A percentile compares a stretch with the other conserved stretches of the same genome.
phyloP scores from a whole-genome alignment of 768 basidiomycete species.

The Cyclocybe cylindracea region DNA sequence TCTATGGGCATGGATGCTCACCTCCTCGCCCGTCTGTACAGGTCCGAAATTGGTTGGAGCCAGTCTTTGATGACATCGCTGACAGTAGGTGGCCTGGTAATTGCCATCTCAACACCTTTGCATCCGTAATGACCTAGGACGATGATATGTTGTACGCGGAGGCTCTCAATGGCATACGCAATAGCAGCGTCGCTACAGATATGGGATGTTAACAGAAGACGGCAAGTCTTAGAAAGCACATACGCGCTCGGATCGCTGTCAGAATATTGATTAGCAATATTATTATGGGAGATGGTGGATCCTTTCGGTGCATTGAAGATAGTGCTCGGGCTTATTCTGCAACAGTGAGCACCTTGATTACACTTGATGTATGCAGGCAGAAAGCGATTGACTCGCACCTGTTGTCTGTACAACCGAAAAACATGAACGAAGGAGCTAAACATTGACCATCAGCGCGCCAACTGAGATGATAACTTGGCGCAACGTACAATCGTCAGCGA shows the following conservation, averaged over 20 bases:
- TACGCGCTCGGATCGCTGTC: slow-evolving; percentile 33
- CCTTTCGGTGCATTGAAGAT: slow-evolving; percentile 36
- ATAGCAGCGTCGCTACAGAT: slow-evolving; percentile 31
- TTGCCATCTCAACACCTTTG: slow-evolving; percentile 32
- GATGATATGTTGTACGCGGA: slow-evolving; percentile 37
- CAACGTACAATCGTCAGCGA: slow-evolving; percentile 21
- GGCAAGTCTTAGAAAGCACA: slow-evolving; percentile 11
- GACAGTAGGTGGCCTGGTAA: slow-evolving; percentile 21
- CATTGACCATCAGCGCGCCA: not conserved
- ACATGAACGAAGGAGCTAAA: slow-evolving; percentile 37
- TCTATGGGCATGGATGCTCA: not conserved
- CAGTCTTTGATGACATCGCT: slow-evolving; percentile 26
- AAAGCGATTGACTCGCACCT: slow-evolving; percentile 17
- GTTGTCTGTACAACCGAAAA: slow-evolving; percentile 37
- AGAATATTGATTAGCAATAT: slow-evolving; percentile 37
- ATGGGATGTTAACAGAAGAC: not conserved
- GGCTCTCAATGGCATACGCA: slow-evolving; percentile 32
- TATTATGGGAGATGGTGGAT: slow-evolving; percentile 32
- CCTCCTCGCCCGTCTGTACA: slow-evolving; percentile 34
- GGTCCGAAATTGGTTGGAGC: slow-evolving; percentile 32
- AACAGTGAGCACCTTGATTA: not conserved
- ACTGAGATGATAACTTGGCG: not conserved
- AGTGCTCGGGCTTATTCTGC: slow-evolving; percentile 24
- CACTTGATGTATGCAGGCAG: not conserved
- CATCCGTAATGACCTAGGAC: slow-evolving; percentile 42